These are phyloP conservation scores for Boletus huronensis DNA, from an alignment of 768 basidiomycete species.

Conservation along the genomic window DNA sequence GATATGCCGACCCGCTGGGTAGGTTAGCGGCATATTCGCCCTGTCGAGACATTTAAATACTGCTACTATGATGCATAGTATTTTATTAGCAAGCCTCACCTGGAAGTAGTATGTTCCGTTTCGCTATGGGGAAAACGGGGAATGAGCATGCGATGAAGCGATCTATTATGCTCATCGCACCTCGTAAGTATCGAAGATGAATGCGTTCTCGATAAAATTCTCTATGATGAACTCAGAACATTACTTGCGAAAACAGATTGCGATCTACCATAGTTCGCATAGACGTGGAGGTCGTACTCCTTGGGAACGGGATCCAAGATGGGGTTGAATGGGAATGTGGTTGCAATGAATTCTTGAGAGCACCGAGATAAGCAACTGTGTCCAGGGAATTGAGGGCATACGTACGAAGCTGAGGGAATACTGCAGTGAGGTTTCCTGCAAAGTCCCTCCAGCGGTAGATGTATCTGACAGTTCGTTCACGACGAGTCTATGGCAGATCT, in stretches of 20 bases:
- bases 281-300: conserved; percentile 55
- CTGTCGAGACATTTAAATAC: conserved; percentile 8
- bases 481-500: neutral
- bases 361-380: conserved; percentile 3
- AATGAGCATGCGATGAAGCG: neutral
- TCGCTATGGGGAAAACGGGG: conserved; percentile 33
- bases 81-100: neutral
- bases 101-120: conserved; percentile 57
- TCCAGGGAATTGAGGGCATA: conserved; percentile 11
- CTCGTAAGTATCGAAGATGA: conserved; percentile 45
- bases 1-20: conserved; percentile 47
- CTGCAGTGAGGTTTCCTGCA: conserved; percentile 40
- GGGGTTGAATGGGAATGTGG: conserved; percentile 41
- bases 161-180: conserved; percentile 13
- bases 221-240: conserved; percentile 10
- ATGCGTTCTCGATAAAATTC: conserved; percentile 45
- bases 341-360: conserved; percentile 52
- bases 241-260: no score
- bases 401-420: neutral
- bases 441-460: conserved; percentile 51
- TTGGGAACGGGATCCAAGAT: conserved; percentile 46
- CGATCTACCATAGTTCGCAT: conserved; percentile 40
- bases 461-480: conserved; percentile 31
- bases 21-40: conserved; percentile 57
- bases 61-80: no score